Conservation (phyloP, 305 asterid genomes). For the Fraxinus floribunda region DNA sequence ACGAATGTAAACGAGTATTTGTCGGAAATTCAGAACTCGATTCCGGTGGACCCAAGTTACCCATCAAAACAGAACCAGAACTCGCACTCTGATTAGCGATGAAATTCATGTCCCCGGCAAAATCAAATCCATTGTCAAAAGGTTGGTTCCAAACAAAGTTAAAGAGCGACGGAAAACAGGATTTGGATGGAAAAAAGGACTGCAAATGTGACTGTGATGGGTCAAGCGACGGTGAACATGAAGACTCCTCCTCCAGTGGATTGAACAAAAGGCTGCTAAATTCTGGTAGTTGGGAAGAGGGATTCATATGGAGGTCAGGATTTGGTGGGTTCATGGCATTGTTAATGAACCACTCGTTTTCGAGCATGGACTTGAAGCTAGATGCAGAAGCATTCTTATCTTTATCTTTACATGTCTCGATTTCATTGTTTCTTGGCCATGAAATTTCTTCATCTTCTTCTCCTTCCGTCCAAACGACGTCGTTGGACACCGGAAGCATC, state of each 20-base stretch:
- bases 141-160: slow-evolving; percentile 12
- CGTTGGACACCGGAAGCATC: slow-evolving; percentile 48
- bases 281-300: slow-evolving; percentile 27
- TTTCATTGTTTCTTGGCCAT: slow-evolving; percentile 29
- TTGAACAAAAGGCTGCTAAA: slow-evolving; percentile 28
- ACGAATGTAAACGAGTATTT: slow-evolving; percentile 29
- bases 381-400: slow-evolving; percentile 41
- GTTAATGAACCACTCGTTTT: slow-evolving; percentile 30
- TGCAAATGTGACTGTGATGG: slow-evolving; percentile 29
- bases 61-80: slow-evolving; percentile 30
- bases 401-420: slow-evolving; percentile 22
- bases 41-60: slow-evolving; percentile 16
- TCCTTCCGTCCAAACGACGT: slow-evolving; percentile 42
- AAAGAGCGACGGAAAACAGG: slow-evolving; percentile 33
- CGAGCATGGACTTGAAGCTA: slow-evolving; percentile 51
- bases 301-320: background rate
- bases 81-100: slow-evolving; percentile 25
- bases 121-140: slow-evolving; percentile 43
- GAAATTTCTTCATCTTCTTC: slow-evolving; percentile 34
- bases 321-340: slow-evolving; percentile 23
- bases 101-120: slow-evolving; percentile 30
- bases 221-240: slow-evolving; percentile 35
- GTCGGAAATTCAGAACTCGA: slow-evolving; percentile 24
- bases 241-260: slow-evolving; percentile 32
- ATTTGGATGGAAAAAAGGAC: slow-evolving; percentile 34